Evolutionary conservation across 306 rosid species (phyloP).

Genomic region (Macrotyloma uniflorum): DNA sequence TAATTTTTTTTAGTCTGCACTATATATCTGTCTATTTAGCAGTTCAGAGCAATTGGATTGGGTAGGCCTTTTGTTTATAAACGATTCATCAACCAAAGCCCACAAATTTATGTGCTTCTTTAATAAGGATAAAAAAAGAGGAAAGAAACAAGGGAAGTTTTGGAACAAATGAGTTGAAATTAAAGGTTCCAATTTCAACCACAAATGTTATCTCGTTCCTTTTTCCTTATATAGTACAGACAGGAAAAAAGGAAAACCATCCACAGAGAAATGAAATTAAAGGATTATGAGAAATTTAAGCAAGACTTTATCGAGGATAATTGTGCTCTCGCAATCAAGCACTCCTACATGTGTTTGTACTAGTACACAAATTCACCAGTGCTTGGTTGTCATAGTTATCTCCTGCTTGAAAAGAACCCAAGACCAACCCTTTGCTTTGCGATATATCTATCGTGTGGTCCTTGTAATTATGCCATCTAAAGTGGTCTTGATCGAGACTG

Average conservation of each 20-base stretch:
- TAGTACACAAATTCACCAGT: constrained; percentile 40
- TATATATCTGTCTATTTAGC: background rate
- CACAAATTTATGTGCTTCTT: constrained; percentile 26
- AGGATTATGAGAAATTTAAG: constrained; percentile 43
- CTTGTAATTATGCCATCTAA: constrained; percentile 64
- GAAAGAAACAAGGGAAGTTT: background rate
- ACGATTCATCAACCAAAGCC: constrained; percentile 39
- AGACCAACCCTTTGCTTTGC: constrained; percentile 56
- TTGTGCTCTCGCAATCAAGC: constrained; percentile 46
- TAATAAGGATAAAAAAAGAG: background rate
- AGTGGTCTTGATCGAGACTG: constrained; percentile 54
- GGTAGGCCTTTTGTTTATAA: background rate
- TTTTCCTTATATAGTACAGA: constrained; percentile 24
- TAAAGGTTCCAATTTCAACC: constrained; percentile 39
- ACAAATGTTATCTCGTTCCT: constrained; percentile 16
- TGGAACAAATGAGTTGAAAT: background rate
- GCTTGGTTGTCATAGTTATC: constrained; percentile 68
- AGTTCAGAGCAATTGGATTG: background rate
- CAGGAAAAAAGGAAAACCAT: background rate
- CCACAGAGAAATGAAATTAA: constrained; percentile 38
- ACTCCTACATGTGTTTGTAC: constrained; percentile 36
- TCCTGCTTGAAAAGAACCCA: constrained; percentile 79
- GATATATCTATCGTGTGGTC: constrained; percentile 65
- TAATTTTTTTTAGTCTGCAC: background rate
- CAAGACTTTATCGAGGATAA: constrained; percentile 39